Evolutionary conservation across 805 yeast species (phyloP), one percentile per base, ranked within the genome.

Genomic region (Komagataella pastoris): DNA sequence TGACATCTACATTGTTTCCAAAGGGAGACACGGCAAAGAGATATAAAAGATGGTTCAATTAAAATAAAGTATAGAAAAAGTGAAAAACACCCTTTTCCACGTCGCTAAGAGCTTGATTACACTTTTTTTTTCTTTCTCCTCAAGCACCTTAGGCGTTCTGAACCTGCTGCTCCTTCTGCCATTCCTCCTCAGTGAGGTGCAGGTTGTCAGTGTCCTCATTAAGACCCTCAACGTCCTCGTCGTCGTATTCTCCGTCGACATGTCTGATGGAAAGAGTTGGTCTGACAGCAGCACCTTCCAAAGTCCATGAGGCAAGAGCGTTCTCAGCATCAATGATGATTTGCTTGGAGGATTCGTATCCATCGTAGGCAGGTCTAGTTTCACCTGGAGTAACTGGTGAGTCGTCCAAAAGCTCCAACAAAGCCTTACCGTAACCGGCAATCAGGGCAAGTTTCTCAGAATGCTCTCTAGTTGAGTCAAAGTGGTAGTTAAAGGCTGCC

Each of bases 321-420:
- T 80, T 81, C 71, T 85, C 95, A 57, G 89, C 88, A 63, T 85
- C 95, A 59, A 85, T 81, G 61, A 85, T 85, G 67, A 85, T 85
- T 71, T 85, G 95, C 72, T 85, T 85, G 46, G 91, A 83, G 48
- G 91, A 89, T 68, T 85, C 93, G 67, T 85, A 85, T 59, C 95
- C 95, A 61, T 85, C 95, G 66, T 85, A 85, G 54, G 90, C 85
- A 46, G 90, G 85, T 80, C 93, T 83, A 49, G 91, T 85, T 73
- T 86, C 95, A 75, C 95, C 95, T 54, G 95, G 95, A 54, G 91
- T 85, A 50, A 86, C 91, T 55, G 93, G 86, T 56, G 88, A 72
- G 63, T 85, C 93, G 63, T 86, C 95, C 64, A 87, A 75, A 64
- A 87, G 76, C 71, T 85, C 91, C 64, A 87, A 74, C 54, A 87